phyloP scores from a whole-genome alignment of 805 yeast genomes.

The Yamadazyma scolyti region DNA sequence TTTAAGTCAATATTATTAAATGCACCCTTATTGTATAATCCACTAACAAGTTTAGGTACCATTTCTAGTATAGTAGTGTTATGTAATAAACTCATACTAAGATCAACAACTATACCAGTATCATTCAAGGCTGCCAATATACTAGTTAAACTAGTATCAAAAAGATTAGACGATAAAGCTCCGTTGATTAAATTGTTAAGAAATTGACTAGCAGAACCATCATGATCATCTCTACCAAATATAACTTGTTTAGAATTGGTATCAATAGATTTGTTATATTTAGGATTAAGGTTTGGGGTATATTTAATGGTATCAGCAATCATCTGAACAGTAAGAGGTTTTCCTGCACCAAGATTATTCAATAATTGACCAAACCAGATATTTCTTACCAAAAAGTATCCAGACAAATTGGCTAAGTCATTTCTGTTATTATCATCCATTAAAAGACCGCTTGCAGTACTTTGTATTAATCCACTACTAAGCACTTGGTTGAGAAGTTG shows the following conservation, averaged over 20 bases:
- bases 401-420: conserved; percentile 20
- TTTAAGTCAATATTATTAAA: conserved; percentile 28
- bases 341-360: conserved; percentile 30
- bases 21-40: conserved; percentile 30
- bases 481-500: conserved; percentile 17
- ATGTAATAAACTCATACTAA: conserved; percentile 19
- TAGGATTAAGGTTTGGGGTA: conserved; percentile 27
- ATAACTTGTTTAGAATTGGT: conserved; percentile 5
- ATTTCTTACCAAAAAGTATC: conserved; percentile 22
- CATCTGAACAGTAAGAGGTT: conserved; percentile 23
- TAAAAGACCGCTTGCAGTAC: conserved; percentile 22
- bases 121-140: conserved; percentile 27
- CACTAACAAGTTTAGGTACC: conserved; percentile 15
- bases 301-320: conserved; percentile 26
- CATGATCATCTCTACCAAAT: conserved; percentile 1
- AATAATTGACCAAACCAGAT: conserved; percentile 28
- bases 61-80: conserved; percentile 20
- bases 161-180: conserved; percentile 18
- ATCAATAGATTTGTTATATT: conserved; percentile 7
- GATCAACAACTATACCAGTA: conserved; percentile 26
- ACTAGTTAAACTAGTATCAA: conserved; percentile 16
- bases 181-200: conserved; percentile 25
- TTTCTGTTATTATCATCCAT: conserved; percentile 26
- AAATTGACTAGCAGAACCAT: conserved; percentile 31
- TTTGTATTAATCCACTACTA: conserved; percentile 24